Evolutionary conservation across 192 early-diverging fungal species (phyloP), one percentile per base, ranked within the genome.

Genomic region (Podila verticillata): DNA sequence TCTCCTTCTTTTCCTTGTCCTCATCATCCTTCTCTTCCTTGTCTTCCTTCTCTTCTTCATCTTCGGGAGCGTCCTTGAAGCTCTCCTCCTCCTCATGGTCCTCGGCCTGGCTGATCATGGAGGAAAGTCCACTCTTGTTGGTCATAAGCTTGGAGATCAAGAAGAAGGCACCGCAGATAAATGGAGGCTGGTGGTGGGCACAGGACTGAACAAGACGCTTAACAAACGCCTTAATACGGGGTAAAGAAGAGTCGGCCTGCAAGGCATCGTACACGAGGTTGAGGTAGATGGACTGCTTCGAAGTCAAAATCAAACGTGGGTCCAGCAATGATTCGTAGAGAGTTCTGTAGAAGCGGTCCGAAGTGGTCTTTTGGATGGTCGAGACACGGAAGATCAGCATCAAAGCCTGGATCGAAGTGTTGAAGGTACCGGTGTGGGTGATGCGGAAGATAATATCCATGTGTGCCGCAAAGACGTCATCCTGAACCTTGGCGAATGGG

Each of bases 261-360:
- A 99, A 82, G 22, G 96, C 92, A 57, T 92, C 89, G 87, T 88
- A 96, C 7, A 99, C 83, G 20, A 99, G 84, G 77, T 99, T 99
- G 57, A 98, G 88, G 78, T 95, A 98, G 87, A 96, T 90, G 26
- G 96, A 94, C 68, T 96, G 96, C 83, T 97, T 96, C 20, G 95
- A 96, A 15, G 92, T 87, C 39, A 83, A 74, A 29, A 88, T 65
- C 22, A 98, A 80, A 29, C 97, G 90, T 29, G 90, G 87, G 68
- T 99, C 95, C 32, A 97, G 77, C 39, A 99, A 81, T 29, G 96
- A 93, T 60, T 92, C 94, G 83, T 98, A 98, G 9, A 99, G 75
- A 7, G 94, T 90, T 58, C 95, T 93, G 86, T 96, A 98, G 85
- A 96, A 97, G 26, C 96, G 91, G 80, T 98, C 96, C 7, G 88